Base-by-base conservation (phyloP, 176 grass and related monocot species). In the Tillandsia fasciculata region DNA sequence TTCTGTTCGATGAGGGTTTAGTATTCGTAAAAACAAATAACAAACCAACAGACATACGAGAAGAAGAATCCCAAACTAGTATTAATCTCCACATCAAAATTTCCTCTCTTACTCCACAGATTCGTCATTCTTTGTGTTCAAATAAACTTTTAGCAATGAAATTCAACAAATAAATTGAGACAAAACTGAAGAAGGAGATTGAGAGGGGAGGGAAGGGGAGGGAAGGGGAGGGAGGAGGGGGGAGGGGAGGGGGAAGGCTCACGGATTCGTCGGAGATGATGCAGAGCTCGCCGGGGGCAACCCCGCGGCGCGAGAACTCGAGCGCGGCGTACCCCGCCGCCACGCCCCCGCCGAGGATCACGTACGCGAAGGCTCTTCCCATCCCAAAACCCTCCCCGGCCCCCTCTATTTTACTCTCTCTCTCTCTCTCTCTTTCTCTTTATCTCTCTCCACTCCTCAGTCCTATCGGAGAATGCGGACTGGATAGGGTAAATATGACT, bases 261-360 rank as follows among this genome's bases (percentile, higher is more conserved):
- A 92, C 89, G 26, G 72, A 27, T 86, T 97, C 93, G 33, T 90
- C 86, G 61, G 93, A 97, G 84, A 97, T 92, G 79, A 97, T 92
- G 79, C 93, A 97, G 67, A 97, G 77, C 48, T 92, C 77, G 79
- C 89, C 86, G 8, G 76, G 20, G 68, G 71, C 65, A 20, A 76
- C 64, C 27, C 72, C 82, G 8, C 57, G 84, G 74, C 81, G 89
- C 61, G 68, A 79, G 86, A 97, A 85, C 84, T 97, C 89, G 49
- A 92, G 86, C 53, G 86, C 86, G 6, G 89, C 89, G 70, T 90
- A 97, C 47, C 93, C 93, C 15, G 93, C 89, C 63, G 93, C 81
- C 63, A 92, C 93, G 84, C 93, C 93, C 61, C 93, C 89, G 28
- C 93, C 93, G 24, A 96, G 84, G 52, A 96, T 90, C 20, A 96